These are phyloP conservation scores for Fragaria vesca DNA, from an alignment of 306 rosid species.

Conservation along the genomic window DNA sequence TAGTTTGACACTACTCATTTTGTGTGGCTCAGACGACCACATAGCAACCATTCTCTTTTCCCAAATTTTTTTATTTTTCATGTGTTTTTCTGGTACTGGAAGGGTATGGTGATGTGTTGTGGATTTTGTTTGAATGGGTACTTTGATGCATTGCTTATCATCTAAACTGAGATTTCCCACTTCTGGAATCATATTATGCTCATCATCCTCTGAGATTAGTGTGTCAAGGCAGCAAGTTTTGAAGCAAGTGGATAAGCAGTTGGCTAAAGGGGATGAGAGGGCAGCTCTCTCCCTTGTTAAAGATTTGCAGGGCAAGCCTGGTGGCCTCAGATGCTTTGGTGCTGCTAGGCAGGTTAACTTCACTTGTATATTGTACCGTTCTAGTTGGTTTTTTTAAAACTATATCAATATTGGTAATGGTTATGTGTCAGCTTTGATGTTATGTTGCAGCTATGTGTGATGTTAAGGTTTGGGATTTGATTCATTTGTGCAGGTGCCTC, in stretches of 20 bases:
- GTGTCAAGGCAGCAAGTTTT: slow-evolving; percentile 48
- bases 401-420: neutral
- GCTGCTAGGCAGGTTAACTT: slow-evolving; percentile 72
- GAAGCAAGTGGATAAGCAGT: slow-evolving; percentile 63
- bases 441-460: neutral
- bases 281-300: slow-evolving; percentile 66
- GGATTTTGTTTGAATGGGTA: slow-evolving; percentile 35
- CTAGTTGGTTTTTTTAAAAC: neutral
- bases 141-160: slow-evolving; percentile 34
- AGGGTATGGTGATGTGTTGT: neutral
- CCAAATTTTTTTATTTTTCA: neutral
- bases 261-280: slow-evolving; percentile 64
- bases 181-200: slow-evolving; percentile 30
- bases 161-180: slow-evolving; percentile 30
- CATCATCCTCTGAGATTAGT: slow-evolving; percentile 38
- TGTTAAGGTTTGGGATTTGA: neutral
- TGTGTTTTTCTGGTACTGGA: neutral
- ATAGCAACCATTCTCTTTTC: neutral
- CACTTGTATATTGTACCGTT: neutral
- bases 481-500: slow-evolving; percentile 64
- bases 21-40: neutral
- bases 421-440: neutral
- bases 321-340: slow-evolving; percentile 76
- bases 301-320: slow-evolving; percentile 66
- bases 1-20: neutral